Evolutionary conservation across 2,329 filamentous ascomycete genomes (phyloP), one percentile per base, ranked within the genome.

Genomic region (Ascomycota sp.): DNA sequence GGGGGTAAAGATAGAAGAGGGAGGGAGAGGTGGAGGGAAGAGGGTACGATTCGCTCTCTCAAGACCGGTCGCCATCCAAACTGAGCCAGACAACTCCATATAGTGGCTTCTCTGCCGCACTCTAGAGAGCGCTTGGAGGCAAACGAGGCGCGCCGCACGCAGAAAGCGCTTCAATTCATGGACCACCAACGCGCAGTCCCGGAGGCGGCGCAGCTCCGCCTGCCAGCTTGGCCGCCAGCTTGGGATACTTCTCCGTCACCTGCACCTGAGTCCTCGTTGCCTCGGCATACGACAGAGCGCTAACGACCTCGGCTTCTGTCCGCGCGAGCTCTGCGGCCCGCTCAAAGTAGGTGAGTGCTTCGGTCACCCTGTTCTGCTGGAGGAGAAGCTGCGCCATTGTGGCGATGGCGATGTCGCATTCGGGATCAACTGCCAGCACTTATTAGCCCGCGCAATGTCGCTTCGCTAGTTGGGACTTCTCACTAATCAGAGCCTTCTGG

Each of bases 321-420:
- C 89, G 68, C 28, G 83, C 85, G 31, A 98, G 72, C 57, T 95
- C 85, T 20, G 86, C 89, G 2, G 89, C 89, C 36, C 82, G 77
- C 63, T 95, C 85, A 50, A 98, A 98, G 63, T 95, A 95, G 55
- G 78, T 82, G 40, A 98, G 72, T 1, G 89, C 89, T 38, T 94
- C 81, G 23, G 77, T 79, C 34, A 98, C 86, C 61, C 94, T 94
- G 53, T 89, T 89, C 62, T 95, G 89, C 55, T 98, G 89, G 23
- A 98, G 69, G 30, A 98, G 74, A 25, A 98, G 71, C 56, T 98
- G 89, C 8, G 89, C 89, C 82, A 98, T 94, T 32, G 89, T 98
- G 31, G 89, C 89, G 25, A 98, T 89, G 25, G 89, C 89, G 47
- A 98, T 98, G 46, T 98, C 89, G 50, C 89, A 98, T 53, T 98